phyloP scores from a whole-genome alignment of 1,139 yeast genomes.

The Taphrina wiesneri region DNA sequence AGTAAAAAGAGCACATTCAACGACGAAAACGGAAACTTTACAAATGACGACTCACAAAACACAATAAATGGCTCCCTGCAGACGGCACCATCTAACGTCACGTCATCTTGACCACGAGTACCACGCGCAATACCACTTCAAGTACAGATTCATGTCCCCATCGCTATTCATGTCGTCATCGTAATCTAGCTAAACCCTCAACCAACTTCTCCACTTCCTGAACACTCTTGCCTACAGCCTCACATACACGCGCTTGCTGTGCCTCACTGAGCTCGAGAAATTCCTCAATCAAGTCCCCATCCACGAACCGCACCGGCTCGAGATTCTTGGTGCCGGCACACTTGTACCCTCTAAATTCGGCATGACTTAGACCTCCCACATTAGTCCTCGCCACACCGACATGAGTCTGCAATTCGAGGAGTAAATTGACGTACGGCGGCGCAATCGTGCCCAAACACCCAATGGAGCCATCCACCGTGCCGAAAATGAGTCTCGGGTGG shows the following conservation, averaged over 20 bases:
- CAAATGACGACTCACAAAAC: background rate
- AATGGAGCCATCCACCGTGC: conserved; percentile 41
- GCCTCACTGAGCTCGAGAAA: conserved; percentile 38
- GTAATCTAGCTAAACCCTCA: conserved; percentile 39
- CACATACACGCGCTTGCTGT: conserved; percentile 36
- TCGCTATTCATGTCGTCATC: conserved; percentile 10
- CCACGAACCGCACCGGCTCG: conserved; percentile 40
- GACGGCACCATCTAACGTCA: conserved; percentile 5
- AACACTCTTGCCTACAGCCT: conserved; percentile 35
- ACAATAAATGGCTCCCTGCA: background rate
- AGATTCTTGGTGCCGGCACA: conserved; percentile 30
- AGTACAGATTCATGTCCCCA: background rate
- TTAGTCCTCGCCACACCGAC: conserved; percentile 36
- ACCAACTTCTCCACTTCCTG: conserved; percentile 37
- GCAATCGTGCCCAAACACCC: conserved; percentile 38
- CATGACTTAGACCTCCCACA: conserved; percentile 37
- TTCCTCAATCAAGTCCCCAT: conserved; percentile 40
- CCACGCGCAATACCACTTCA: background rate
- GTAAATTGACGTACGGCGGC: conserved; percentile 35
- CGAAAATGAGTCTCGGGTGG: conserved; percentile 38
- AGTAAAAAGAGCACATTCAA: conserved; percentile 8
- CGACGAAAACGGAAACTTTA: background rate
- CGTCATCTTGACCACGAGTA: background rate
- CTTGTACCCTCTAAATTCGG: conserved; percentile 37
- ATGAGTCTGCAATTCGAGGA: conserved; percentile 39